These are phyloP conservation scores for Cystofilobasidium macerans DNA, from an alignment of 768 basidiomycete species.

Conservation along the genomic window DNA sequence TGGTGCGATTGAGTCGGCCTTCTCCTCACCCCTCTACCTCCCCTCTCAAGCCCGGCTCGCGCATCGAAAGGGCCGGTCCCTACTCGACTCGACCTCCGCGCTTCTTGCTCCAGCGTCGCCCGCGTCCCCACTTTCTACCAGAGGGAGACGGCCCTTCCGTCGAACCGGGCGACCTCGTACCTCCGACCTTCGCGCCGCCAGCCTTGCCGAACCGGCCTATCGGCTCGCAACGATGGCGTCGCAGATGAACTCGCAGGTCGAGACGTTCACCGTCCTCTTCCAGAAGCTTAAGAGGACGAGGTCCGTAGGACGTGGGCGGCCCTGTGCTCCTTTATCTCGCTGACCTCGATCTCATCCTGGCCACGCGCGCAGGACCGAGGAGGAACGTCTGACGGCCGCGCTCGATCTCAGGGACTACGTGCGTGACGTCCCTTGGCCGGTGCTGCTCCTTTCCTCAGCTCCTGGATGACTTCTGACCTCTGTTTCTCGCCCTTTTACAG, in stretches of 20 bases:
- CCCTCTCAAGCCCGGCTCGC: too few relatives aligned
- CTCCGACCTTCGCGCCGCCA: too few relatives aligned
- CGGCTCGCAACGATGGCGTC: neutral
- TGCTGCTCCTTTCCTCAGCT: neutral
- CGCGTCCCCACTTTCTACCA: too few relatives aligned
- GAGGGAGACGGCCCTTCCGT: too few relatives aligned
- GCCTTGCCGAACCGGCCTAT: neutral
- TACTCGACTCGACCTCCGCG: too few relatives aligned
- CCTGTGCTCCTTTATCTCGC: neutral
- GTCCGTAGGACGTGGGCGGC: too few relatives aligned
- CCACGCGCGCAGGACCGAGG: conserved; percentile 26
- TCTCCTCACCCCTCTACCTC: too few relatives aligned
- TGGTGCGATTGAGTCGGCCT: too few relatives aligned
- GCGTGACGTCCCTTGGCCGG: neutral
- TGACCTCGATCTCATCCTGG: neutral
- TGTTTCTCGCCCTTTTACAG: neutral
- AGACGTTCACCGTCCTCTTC: conserved; percentile 8
- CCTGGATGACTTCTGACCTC: conserved; percentile 3
- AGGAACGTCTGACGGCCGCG: conserved; percentile 30
- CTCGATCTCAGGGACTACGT: conserved; percentile 31
- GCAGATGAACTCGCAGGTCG: conserved; percentile 3
- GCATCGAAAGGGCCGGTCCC: too few relatives aligned
- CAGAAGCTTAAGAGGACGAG: neutral
- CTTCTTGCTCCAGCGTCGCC: too few relatives aligned
- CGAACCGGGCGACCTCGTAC: too few relatives aligned